These are phyloP conservation scores for Eucalyptus marginata DNA, from an alignment of 345 rosid species.

Conservation along the genomic window DNA sequence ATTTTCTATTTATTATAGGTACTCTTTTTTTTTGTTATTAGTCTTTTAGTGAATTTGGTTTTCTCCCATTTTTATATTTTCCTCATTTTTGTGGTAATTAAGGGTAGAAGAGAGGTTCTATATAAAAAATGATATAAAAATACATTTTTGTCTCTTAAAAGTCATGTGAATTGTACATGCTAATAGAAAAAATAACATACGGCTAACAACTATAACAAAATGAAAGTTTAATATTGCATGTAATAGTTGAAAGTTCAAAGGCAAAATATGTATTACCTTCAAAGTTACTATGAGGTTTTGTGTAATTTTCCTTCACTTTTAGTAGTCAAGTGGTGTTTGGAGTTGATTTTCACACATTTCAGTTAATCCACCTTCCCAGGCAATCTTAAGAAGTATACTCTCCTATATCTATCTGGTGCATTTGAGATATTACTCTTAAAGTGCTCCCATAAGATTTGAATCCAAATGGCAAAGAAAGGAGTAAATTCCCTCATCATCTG, in stretches of 20 bases:
- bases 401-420: fast-evolving
- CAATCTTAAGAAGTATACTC: neutral
- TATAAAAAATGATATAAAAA: neutral
- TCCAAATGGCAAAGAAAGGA: neutral
- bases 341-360: neutral
- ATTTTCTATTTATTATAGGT: neutral
- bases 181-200: neutral
- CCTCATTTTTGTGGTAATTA: neutral
- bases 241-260: neutral
- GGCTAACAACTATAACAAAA: neutral
- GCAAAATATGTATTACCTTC: neutral
- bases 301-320: no score
- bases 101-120: neutral
- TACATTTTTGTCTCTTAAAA: neutral
- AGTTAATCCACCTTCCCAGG: fast-evolving
- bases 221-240: neutral
- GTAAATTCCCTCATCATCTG: neutral
- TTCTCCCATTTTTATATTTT: neutral
- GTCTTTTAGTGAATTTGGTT: neutral
- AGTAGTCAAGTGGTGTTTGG: neutral
- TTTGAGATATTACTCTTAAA: neutral
- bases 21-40: neutral
- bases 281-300: no score
- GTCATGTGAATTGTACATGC: neutral
- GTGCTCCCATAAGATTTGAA: neutral